Evolutionary conservation across 2,329 filamentous ascomycete genomes (phyloP), one percentile per base, ranked within the genome.

Genomic region (Pyrenophora teres): DNA sequence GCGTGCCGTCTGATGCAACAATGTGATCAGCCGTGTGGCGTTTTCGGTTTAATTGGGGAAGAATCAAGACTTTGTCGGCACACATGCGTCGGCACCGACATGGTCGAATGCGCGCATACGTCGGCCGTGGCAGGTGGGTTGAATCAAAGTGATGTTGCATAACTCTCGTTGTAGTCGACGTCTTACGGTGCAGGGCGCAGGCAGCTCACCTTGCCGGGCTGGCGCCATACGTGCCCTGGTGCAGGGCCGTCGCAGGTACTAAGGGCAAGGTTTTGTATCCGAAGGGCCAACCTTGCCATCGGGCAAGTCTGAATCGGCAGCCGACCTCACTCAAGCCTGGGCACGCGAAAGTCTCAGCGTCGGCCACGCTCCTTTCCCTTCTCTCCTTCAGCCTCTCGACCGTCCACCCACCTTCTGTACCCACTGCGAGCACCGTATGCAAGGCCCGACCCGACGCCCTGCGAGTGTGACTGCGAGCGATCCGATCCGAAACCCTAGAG

Each of bases 291-390:
- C 50, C 50, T 52, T 52, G 50, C 44, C 53, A 57, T 68, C 67
- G 64, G 64, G 60, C 54, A 53, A 58, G 58, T 57, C 44, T 60
- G 57, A 57, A 56, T 56, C 64, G 50, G 50, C 50, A 52, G 50
- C 50, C 60, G 57, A 57, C 52, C 48, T 59, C 55, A 57, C 57
- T 60, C 57, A 60, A 63, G 62, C 54, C 62, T 64, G 57, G 61
- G 59, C 62, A 57, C 62, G 50, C 52, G 23, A 57, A 60, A 60
- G 52, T 56, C 57, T 61, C 63, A 64, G 65, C 64, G 54, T 63
- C 60, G 50, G 23, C 50, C 60, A 66, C 64, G 39, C 55, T 57
- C 52, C 60, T 46, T 55, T 57, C 54, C 50, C 38, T 54, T 36
- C 56, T 56, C 50, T 54, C 60, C 59, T 54, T 50, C 60, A 56